phyloP scores from a whole-genome alignment of 192 early-diverging fungal species.

The Coemansia sp. region DNA sequence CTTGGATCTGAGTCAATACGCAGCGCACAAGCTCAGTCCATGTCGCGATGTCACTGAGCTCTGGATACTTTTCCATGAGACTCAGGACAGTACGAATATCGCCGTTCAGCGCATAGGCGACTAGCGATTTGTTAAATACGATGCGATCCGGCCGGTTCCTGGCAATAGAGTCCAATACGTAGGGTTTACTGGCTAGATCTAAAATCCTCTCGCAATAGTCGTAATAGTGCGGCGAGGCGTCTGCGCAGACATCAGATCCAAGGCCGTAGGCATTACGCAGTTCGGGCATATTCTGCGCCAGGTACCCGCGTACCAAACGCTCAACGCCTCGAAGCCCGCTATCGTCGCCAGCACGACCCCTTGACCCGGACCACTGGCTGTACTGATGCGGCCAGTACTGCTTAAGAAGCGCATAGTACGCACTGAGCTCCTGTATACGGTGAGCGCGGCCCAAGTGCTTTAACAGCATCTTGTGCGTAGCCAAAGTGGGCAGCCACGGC shows the following conservation, averaged over 20 bases:
- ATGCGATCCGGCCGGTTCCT: constrained; percentile 7
- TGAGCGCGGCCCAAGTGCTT: constrained; percentile 9
- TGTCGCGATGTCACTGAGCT: constrained; percentile 19
- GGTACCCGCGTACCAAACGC: constrained; percentile 18
- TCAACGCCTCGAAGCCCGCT: constrained; percentile 13
- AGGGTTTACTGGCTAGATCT: not conserved
- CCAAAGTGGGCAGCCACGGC: constrained; percentile 45
- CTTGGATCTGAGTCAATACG: constrained; percentile 19
- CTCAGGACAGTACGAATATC: constrained; percentile 29
- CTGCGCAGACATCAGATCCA: not conserved
- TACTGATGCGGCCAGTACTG: constrained; percentile 29
- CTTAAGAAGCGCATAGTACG: constrained; percentile 19
- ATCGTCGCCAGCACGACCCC: not conserved
- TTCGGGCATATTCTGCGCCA: constrained; percentile 11
- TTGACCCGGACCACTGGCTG: constrained; percentile 13
- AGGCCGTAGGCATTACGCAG: constrained; percentile 22
- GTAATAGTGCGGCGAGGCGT: constrained; percentile 1
- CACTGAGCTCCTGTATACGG: not conserved
- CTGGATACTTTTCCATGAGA: constrained; percentile 23
- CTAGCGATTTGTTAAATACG: constrained; percentile 23
- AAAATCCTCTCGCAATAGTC: constrained; percentile 15
- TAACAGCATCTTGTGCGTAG: constrained; percentile 36
- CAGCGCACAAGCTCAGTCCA: constrained; percentile 39
- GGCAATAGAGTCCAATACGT: not conserved
- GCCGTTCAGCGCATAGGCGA: constrained; percentile 19